Evolutionary conservation across 805 yeast species (phyloP), one percentile per base, ranked within the genome.

Genomic region (Wickerhamiella shivajii): DNA sequence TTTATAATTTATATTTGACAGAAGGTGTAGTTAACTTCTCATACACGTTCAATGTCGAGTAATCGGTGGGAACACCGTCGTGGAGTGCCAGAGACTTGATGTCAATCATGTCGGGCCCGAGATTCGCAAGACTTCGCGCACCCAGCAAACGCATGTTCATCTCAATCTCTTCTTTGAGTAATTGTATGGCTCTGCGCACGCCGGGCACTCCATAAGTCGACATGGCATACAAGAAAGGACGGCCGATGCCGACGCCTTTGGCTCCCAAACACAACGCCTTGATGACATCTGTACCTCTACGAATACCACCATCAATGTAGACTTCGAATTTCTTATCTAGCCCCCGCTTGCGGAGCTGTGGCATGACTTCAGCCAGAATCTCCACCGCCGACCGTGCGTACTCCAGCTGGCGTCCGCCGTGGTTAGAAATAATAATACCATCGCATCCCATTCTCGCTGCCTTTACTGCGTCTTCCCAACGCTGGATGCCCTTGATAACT

Each of bases 361-460:
- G 74, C 63, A 68, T 68, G 2, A 73, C 67, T 40, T 79, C 93
- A 4, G 77, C 78, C 31, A 83, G 57, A 4, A 78, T 69, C 43
- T 61, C 66, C 22, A 83, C 62, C 2, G 85, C 77, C 0, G 93
- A 71, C n/a, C 79, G 66, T 1, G 93, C 64, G 47, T 70, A 78
- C 55, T 83, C 95, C 37, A 83, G 59, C 55, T 81, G 93, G 40
- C 94, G 63, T 26, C 94, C 93, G 39, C 94, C 94, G 56, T 81
- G 94, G 51, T 81, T 83, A 2, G 92, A 79, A 32, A 81, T 47
- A 3, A 83, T 81, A n/a, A 81, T 75, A 26, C 85, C 93, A 27
- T 72, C 69, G 18, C 69, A 66, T 3, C 90, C 90, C 44, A 66
- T 56, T 42, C 78, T 76, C 5, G 71, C 71, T 0, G 93, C 93